A percentile compares a stretch with the other conserved stretches of the same genome.
These are phyloP conservation scores for Colletotrichum higginsianum DNA, from an alignment of 2,329 filamentous ascomycete genomes.

Conservation along the genomic window DNA sequence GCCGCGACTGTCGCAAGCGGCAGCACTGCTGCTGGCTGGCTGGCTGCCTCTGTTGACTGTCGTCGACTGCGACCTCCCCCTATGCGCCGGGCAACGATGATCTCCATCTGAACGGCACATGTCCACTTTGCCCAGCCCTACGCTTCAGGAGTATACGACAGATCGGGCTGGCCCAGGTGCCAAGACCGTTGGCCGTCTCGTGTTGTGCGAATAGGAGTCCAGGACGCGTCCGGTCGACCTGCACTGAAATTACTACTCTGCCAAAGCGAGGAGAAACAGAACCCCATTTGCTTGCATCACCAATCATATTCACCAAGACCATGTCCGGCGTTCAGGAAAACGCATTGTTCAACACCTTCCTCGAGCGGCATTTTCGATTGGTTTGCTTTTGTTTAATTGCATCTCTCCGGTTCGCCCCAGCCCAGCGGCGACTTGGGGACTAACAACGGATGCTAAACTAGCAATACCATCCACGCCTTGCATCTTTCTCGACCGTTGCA, in stretches of 20 bases:
- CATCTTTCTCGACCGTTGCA: slow-evolving; percentile 14
- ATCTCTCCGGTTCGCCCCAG: neutral
- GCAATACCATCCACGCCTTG: neutral
- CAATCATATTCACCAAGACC: neutral
- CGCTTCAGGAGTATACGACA: neutral
- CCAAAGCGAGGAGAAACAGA: slow-evolving; percentile 6
- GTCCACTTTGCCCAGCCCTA: slow-evolving; percentile 10
- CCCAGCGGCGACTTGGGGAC: neutral
- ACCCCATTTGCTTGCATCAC: slow-evolving; percentile 12
- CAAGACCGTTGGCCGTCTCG: slow-evolving; percentile 24
- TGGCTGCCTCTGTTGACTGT: neutral
- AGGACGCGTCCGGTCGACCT: slow-evolving; percentile 14
- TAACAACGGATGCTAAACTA: slow-evolving; percentile 1
- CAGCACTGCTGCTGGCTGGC: neutral
- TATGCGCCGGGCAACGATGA: neutral
- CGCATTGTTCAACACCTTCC: neutral
- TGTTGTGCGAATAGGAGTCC: slow-evolving; percentile 4
- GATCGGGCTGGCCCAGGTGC: slow-evolving; percentile 8
- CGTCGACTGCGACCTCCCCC: neutral
- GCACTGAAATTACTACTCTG: slow-evolving; percentile 12
- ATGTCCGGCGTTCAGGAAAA: neutral
- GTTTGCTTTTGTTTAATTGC: slow-evolving; percentile 1
- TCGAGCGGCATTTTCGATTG: neutral
- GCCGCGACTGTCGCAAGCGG: slow-evolving; percentile 12
- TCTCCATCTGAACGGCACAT: neutral